Evolutionary conservation across 1,284 basidiomycete species (phyloP), one percentile per base, ranked within the genome.

Genomic region (Leccinum laetum): DNA sequence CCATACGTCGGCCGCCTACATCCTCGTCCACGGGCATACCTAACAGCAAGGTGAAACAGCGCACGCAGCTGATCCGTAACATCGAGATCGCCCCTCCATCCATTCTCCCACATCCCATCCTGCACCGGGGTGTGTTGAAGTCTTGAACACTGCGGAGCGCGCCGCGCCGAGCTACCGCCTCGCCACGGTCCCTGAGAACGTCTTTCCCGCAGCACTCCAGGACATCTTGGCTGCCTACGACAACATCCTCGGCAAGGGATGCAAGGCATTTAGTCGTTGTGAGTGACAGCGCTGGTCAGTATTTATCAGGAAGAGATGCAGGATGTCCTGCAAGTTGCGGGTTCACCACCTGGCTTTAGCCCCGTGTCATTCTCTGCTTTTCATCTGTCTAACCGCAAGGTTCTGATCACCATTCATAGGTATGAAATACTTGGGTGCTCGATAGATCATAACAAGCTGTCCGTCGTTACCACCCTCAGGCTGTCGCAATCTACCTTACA

Each of bases 221-320:
- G 72, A 73, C 58, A 0, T 73, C 13, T 29, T 69, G 9, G 66
- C 72, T 1, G 71, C 71, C 3, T 77, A 77, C 37, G 69, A 74
- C 46, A 35, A 74, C 18, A 49, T 77, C 13, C 61, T 75, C 26
- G 29, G 24, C 5, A 64, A 67, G 60, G 73, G 73, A n/a, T 74
- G 70, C 59, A 29, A 59, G 2, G 7, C 66, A 2, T 59, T 65
- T 11, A 74, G 21, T 64, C 44, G n/a, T 74, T 21, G 67, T 61
- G 0, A 73, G 72, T 1, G 73, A 76, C 61, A 76, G 72, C 14
- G 71, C 72, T 3, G 69, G 73, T 74, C 16, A 16, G 69, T 64
- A 49, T 18, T 21, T 21, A 41, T 41, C 39, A 41, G 39, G 39
- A 41, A 35, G 32, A 41, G 39, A 41, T 41, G 39, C 39, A 16